Evolutionary conservation across 225 moss, liverwort and hornwort genomes (phyloP).

Genomic region (Sphagnum contortum): DNA sequence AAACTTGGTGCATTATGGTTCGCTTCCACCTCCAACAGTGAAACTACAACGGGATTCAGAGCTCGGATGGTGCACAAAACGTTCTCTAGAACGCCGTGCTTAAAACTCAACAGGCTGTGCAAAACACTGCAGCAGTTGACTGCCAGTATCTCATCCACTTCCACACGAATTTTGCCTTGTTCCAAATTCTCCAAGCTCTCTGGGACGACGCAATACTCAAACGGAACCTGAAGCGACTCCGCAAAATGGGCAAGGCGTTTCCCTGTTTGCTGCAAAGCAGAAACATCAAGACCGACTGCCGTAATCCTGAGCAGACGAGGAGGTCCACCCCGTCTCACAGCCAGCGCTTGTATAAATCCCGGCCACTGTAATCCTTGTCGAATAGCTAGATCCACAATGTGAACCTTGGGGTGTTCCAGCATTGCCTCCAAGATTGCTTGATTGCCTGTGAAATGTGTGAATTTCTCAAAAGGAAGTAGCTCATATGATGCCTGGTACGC

Average conservation of each 20-base stretch:
- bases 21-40: slow-evolving; percentile 30
- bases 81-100: slow-evolving; percentile 20
- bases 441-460: slow-evolving; percentile 26
- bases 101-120: slow-evolving; percentile 30
- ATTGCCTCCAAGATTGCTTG: slow-evolving; percentile 26
- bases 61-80: slow-evolving; percentile 21
- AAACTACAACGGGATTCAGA: slow-evolving; percentile 22
- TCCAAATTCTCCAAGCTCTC: slow-evolving; percentile 15
- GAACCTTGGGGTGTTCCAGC: slow-evolving; percentile 12
- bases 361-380: slow-evolving; percentile 26
- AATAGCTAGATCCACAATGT: slow-evolving; percentile 34
- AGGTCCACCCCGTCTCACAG: slow-evolving; percentile 11
- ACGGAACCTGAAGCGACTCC: slow-evolving; percentile 3
- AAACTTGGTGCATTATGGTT: slow-evolving; percentile 35
- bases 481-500: slow-evolving; percentile 15
- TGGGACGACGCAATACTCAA: slow-evolving; percentile 14
- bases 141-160: slow-evolving; percentile 27
- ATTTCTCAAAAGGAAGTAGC: slow-evolving; percentile 19
- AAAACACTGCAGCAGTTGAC: slow-evolving; percentile 25
- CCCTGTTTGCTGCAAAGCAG: slow-evolving; percentile 15
- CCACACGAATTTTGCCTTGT: slow-evolving; percentile 11
- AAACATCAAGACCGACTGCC: slow-evolving; percentile 8
- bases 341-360: slow-evolving; percentile 14
- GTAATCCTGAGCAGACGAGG: slow-evolving; percentile 20
- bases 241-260: slow-evolving; percentile 14